phyloP scores from a whole-genome alignment of 768 basidiomycete species.

The Daedaleopsis sinensis region DNA sequence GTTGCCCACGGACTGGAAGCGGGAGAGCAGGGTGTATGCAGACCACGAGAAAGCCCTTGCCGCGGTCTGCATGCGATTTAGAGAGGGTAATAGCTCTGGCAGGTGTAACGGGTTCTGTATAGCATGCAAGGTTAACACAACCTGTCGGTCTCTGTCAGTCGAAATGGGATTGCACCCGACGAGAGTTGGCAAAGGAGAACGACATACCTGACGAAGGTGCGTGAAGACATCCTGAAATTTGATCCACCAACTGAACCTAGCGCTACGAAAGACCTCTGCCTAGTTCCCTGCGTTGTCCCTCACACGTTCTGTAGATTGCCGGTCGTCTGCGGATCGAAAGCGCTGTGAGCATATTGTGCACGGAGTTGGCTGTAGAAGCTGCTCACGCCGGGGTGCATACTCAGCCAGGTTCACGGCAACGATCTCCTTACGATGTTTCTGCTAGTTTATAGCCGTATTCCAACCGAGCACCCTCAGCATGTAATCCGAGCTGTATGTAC shows the following conservation, averaged over 20 bases:
- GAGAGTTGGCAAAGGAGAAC: background rate
- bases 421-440: slow-evolving; percentile 67
- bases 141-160: slow-evolving; percentile 36
- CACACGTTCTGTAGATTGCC: slow-evolving; percentile 25
- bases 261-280: slow-evolving; percentile 17
- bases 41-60: slow-evolving; percentile 23
- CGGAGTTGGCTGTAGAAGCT: background rate
- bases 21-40: background rate
- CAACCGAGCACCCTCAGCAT: slow-evolving; percentile 68
- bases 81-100: slow-evolving; percentile 27
- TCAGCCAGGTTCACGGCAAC: slow-evolving; percentile 64
- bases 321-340: slow-evolving; percentile 37
- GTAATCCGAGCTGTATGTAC: slow-evolving; percentile 61
- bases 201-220: slow-evolving; percentile 61
- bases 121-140: slow-evolving; percentile 38
- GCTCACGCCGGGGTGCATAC: slow-evolving; percentile 54
- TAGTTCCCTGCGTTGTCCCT: slow-evolving; percentile 40
- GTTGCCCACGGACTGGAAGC: background rate
- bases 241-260: slow-evolving; percentile 32
- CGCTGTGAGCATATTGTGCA: background rate
- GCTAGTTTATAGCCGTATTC: slow-evolving; percentile 53
- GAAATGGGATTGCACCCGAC: slow-evolving; percentile 55
- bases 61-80: slow-evolving; percentile 30
- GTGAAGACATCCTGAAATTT: slow-evolving; percentile 55
- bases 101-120: slow-evolving; percentile 21